phyloP scores from a whole-genome alignment of 495 filamentous ascomycete species.

The Aspergillus sclerotioniger region DNA sequence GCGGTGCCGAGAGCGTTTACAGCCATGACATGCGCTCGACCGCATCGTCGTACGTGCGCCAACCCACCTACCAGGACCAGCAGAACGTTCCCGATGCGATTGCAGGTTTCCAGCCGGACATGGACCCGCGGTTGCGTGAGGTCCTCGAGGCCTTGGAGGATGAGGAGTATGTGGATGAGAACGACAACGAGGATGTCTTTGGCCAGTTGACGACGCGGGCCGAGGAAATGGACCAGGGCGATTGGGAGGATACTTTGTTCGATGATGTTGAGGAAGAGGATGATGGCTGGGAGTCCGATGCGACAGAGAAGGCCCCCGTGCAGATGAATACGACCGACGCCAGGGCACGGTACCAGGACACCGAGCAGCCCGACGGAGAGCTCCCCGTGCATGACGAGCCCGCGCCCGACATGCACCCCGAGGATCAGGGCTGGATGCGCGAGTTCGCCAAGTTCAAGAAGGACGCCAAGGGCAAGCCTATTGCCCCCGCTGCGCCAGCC shows the following conservation, averaged over 20 bases:
- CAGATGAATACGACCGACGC: slow-evolving; percentile 40
- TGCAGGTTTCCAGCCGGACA: slow-evolving; percentile 92
- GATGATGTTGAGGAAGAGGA: slow-evolving; percentile 64
- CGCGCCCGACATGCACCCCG: slow-evolving; percentile 41
- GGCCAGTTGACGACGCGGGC: slow-evolving; percentile 69
- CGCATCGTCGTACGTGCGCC: slow-evolving; percentile 65
- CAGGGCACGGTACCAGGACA: slow-evolving; percentile 12
- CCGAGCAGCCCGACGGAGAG: slow-evolving; percentile 17
- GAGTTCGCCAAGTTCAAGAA: slow-evolving; percentile 91
- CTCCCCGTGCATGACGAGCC: slow-evolving; percentile 44
- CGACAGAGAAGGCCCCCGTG: slow-evolving; percentile 70
- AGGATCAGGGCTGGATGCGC: slow-evolving; percentile 75
- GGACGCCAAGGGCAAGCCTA: slow-evolving; percentile 53
- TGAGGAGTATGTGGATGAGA: slow-evolving; percentile 89
- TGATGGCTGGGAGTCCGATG: slow-evolving; percentile 90
- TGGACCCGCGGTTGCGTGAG: slow-evolving; percentile 93
- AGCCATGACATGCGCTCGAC: slow-evolving; percentile 41
- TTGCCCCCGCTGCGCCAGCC: slow-evolving; percentile 37
- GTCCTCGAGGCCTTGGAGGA: slow-evolving; percentile 94
- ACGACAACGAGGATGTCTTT: slow-evolving; percentile 76
- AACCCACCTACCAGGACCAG: slow-evolving; percentile 84
- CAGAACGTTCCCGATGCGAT: slow-evolving; percentile 90
- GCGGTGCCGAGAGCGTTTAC: slow-evolving; percentile 28
- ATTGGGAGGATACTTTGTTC: slow-evolving; percentile 61
- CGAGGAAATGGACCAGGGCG: slow-evolving; percentile 66